These are phyloP conservation scores for Fragaria ananassa DNA, from an alignment of 306 rosid species.

Conservation along the genomic window DNA sequence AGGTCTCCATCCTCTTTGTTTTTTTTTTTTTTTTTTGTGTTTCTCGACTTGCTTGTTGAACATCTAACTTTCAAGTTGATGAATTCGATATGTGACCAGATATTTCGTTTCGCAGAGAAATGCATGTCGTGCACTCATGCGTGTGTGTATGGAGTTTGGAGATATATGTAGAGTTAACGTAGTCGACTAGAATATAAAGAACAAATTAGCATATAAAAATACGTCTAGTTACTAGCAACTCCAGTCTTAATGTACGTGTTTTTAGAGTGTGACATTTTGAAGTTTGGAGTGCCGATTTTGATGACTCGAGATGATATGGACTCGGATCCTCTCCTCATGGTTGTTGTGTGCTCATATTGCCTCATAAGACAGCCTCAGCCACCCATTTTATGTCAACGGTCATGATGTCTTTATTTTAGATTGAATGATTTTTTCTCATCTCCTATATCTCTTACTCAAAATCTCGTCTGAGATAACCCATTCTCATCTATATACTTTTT, in stretches of 20 bases:
- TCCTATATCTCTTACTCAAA: too few species aligned
- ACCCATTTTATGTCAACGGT: too few species aligned
- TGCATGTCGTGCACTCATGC: background rate
- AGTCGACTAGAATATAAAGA: background rate
- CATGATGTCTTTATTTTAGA: too few species aligned
- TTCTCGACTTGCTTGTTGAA: background rate
- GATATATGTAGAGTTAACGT: background rate
- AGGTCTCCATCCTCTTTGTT: background rate
- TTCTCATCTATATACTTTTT: too few species aligned
- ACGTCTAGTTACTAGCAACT: background rate
- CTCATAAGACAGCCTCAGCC: too few species aligned
- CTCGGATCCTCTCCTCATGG: too few species aligned
- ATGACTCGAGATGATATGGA: background rate
- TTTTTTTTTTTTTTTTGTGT: background rate
- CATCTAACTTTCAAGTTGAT: too few species aligned
- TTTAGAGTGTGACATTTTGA: background rate
- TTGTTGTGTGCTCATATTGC: too few species aligned
- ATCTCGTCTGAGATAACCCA: too few species aligned
- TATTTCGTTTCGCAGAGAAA: background rate
- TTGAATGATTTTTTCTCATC: too few species aligned
- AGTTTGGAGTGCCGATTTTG: background rate
- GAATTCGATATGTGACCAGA: background rate
- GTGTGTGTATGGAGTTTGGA: background rate
- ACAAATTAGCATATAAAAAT: background rate
- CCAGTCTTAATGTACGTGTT: background rate